Conservation (phyloP, 805 yeast species). For the Saturnispora saitoi region DNA sequence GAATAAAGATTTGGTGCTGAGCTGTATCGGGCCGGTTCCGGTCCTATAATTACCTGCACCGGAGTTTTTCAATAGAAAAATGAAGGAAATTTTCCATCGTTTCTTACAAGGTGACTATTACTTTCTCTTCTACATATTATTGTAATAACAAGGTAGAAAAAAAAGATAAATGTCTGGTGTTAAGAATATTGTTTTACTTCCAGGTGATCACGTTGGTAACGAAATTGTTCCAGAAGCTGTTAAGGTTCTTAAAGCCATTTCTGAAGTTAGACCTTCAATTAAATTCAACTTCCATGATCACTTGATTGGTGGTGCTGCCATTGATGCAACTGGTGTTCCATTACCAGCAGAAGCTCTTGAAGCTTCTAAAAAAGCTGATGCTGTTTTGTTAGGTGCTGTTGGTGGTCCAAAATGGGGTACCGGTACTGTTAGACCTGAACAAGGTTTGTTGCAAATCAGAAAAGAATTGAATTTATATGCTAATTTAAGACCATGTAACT, state of each 20-base stretch:
- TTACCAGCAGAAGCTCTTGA: conserved; percentile 76
- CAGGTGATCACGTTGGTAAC: conserved; percentile 96
- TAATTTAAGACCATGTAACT: conserved; percentile 93
- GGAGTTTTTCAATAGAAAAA: background rate
- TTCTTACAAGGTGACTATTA: too few relatives aligned
- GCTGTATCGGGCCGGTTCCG: background rate
- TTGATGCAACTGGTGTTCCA: conserved; percentile 93
- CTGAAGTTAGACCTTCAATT: conserved; percentile 44
- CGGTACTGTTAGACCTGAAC: conserved; percentile 93
- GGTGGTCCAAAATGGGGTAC: conserved; percentile 99
- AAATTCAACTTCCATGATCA: conserved; percentile 74
- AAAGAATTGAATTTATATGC: conserved; percentile 93
- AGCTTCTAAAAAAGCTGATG: conserved; percentile 82
- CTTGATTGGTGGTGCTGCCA: conserved; percentile 96
- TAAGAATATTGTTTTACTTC: conserved; percentile 77
- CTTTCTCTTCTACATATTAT: background rate
- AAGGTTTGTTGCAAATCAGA: conserved; percentile 88
- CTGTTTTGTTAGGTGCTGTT: conserved; percentile 95
- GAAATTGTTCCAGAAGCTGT: conserved; percentile 87
- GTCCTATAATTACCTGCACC: background rate
- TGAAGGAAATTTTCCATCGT: background rate
- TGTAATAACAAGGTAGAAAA: background rate
- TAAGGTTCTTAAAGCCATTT: conserved; percentile 78
- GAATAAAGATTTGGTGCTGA: background rate
- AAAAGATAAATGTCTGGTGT: conserved; percentile 16